These are phyloP conservation scores for Tolypocladium tundrense DNA, from an alignment of 2,329 filamentous ascomycete genomes.

Conservation along the genomic window DNA sequence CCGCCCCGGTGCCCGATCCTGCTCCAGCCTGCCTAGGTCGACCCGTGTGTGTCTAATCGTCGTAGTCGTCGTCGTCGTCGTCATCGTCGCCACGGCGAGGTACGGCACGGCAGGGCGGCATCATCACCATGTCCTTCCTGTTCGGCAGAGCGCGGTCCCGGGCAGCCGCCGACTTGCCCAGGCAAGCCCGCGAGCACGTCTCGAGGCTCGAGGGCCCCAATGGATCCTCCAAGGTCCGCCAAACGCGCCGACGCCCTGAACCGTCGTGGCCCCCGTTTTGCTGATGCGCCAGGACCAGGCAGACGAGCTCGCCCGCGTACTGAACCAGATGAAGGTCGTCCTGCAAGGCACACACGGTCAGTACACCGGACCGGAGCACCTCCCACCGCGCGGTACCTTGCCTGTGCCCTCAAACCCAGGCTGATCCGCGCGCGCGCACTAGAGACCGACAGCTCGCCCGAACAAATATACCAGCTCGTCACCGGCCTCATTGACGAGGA, in stretches of 20 bases:
- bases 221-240: conserved; percentile 34
- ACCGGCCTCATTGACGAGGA: conserved; percentile 81
- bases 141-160: conserved; percentile 43
- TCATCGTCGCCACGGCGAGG: neutral
- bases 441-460: conserved; percentile 81
- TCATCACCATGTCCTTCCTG: conserved; percentile 39
- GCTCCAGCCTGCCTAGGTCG: neutral
- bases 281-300: conserved; percentile 39
- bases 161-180: conserved; percentile 42
- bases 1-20: neutral
- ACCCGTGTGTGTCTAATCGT: neutral
- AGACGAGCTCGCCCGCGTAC: conserved; percentile 77
- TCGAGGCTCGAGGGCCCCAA: conserved; percentile 39
- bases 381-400: neutral
- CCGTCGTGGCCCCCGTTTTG: conserved; percentile 1
- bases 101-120: neutral
- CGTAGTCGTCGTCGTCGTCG: neutral
- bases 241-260: neutral
- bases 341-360: conserved; percentile 88
- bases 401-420: neutral
- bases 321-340: conserved; percentile 84
- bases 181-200: conserved; percentile 45
- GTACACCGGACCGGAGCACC: conserved; percentile 7
- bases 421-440: neutral
- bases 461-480: conserved; percentile 80